Conservation (phyloP, 371 early-diverging fungal species). For the Rhizopus stolonifer region DNA sequence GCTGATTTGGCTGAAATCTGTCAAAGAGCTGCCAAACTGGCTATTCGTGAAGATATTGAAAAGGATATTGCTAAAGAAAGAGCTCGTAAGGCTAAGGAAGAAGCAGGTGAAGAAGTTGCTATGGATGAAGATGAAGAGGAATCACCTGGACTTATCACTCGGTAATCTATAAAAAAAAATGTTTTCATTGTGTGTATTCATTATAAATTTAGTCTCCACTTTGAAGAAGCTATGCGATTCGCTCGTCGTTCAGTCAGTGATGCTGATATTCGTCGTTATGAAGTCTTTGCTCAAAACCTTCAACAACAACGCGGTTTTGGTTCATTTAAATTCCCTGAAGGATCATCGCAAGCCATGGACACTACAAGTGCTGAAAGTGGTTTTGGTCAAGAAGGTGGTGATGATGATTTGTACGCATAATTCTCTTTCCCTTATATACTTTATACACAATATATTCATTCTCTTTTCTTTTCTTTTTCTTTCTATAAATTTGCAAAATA, state of each 20-base stretch:
- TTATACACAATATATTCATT: no score
- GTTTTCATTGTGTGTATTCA: no score
- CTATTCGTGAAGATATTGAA: slow-evolving; percentile 98
- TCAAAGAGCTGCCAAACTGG: slow-evolving; percentile 99
- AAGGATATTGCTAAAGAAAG: slow-evolving; percentile 80
- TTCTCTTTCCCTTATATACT: neutral
- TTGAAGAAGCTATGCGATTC: slow-evolving; percentile 98
- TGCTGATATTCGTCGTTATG: slow-evolving; percentile 97
- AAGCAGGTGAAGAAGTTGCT: slow-evolving; percentile 63
- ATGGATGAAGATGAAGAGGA: slow-evolving; percentile 84
- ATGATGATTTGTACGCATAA: slow-evolving; percentile 62
- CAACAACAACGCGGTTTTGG: slow-evolving; percentile 94
- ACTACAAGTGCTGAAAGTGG: slow-evolving; percentile 40
- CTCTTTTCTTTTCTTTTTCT: neutral
- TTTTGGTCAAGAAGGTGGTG: slow-evolving; percentile 52
- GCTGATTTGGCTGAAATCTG: slow-evolving; percentile 99
- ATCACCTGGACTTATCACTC: slow-evolving; percentile 90
- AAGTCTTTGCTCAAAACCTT: slow-evolving; percentile 98
- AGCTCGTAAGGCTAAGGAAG: slow-evolving; percentile 67
- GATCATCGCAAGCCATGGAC: slow-evolving; percentile 28
- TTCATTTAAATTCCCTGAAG: slow-evolving; percentile 91
- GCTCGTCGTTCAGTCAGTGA: slow-evolving; percentile 97
- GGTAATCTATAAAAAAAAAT: slow-evolving; percentile 31
- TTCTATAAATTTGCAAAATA: neutral
- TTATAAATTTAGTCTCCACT: slow-evolving; percentile 84